Evolutionary conservation across 139 green algal species (phyloP), one percentile per base, ranked within the genome.

Genomic region (Mychonastes homosphaera): DNA sequence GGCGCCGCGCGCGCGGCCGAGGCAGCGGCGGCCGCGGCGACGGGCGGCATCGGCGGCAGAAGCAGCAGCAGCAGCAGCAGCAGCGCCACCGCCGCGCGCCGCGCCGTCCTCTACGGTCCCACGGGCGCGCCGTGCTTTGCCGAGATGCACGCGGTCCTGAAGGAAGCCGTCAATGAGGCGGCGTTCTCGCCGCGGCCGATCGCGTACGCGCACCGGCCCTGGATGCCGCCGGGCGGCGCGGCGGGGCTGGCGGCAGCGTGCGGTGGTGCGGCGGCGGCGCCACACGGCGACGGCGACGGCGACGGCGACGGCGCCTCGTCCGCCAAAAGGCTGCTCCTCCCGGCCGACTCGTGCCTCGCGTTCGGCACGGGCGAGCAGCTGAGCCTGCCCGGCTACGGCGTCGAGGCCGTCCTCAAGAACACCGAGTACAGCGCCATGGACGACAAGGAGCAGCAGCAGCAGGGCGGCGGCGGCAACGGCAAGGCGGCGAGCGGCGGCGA

Each of bases 391-490:
- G 92, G 92, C 3, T 98, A 82, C 35, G 91, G 91, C 10, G 80
- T 92, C 19, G 91, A 98, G 75, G 72, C 96, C 43, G 90, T 86
- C 4, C 75, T 98, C 9, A 98, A 98, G 65, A 96, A 94, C 75
- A 98, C 89, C 70, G 92, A 98, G 71, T 98, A 98, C 73, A 91
- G 82, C 26, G 91, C 91, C 0, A 70, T 90, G 44, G 89, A 97
- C 60, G 91, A 97, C 63, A 79, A 61, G 24, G 74, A 76, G 45
- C 72, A 67, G 26, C 43, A 52, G 41, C 35, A 51, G 59, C 40
- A 27, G n/a, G n/a, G n/a, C n/a, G n/a, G n/a, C n/a, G n/a, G n/a
- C n/a, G n/a, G n/a, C n/a, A n/a, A n/a, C n/a, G n/a, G n/a, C n/a
- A n/a, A n/a, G n/a, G n/a, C n/a, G n/a, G n/a, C n/a, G n/a, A n/a